Evolutionary conservation across 2,329 filamentous ascomycete genomes (phyloP).

Genomic region (Fusarium circinatum): DNA sequence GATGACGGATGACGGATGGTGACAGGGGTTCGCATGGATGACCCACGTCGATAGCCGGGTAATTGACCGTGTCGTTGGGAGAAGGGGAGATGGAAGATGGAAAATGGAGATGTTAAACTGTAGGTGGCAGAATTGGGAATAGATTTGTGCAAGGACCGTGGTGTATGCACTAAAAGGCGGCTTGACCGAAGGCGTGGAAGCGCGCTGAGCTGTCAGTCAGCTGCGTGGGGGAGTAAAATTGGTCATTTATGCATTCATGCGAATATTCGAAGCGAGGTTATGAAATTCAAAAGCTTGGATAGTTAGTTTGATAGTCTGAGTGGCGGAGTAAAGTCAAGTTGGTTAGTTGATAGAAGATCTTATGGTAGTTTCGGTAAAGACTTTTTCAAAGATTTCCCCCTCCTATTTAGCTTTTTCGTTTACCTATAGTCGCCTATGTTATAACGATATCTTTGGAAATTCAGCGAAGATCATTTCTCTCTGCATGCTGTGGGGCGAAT

Average conservation of each 20-base stretch:
- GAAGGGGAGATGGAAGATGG: slow-evolving; percentile 5
- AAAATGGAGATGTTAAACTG: slow-evolving; percentile 5
- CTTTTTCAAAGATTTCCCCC: not conserved
- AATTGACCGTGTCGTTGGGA: slow-evolving; percentile 31
- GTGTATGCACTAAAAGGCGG: slow-evolving; percentile 25
- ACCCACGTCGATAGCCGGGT: slow-evolving; percentile 26
- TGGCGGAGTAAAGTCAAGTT: not conserved
- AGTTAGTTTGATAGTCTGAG: not conserved
- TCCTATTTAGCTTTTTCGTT: not conserved
- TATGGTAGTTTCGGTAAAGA: not conserved
- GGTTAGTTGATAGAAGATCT: not conserved
- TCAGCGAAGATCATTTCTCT: slow-evolving; percentile 12
- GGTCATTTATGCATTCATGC: slow-evolving; percentile 47
- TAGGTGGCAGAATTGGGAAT: slow-evolving; percentile 20
- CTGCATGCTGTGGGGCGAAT: slow-evolving; percentile 6
- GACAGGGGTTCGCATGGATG: slow-evolving; percentile 31
- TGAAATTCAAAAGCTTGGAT: slow-evolving; percentile 15
- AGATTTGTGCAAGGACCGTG: slow-evolving; percentile 26
- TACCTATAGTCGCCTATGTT: not conserved
- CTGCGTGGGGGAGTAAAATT: slow-evolving; percentile 45
- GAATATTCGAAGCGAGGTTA: slow-evolving; percentile 23
- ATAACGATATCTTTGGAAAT: not conserved
- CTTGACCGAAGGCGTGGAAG: slow-evolving; percentile 47
- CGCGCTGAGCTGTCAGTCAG: slow-evolving; percentile 40
- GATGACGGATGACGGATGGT: slow-evolving; percentile 10